Evolutionary conservation across 225 moss, liverwort and hornwort species (phyloP).

Genomic region (Physcomitrellopsis africana): DNA sequence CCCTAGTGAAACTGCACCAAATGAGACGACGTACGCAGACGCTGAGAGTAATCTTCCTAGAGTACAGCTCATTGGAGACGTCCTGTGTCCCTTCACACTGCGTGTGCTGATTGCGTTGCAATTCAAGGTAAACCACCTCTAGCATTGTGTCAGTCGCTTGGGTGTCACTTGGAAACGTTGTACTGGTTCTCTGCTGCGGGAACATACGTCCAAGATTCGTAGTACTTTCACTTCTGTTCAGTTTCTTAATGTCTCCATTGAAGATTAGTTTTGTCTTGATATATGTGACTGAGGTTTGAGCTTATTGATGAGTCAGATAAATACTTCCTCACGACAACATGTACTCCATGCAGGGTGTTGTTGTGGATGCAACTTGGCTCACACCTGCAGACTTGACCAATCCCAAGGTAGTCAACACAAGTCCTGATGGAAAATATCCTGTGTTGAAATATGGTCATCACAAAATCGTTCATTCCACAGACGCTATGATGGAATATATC

Average conservation of each 20-base stretch:
- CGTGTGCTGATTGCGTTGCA: conserved; percentile 56
- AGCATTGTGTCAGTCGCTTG: no score
- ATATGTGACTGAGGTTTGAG: background rate
- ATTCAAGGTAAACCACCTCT: conserved; percentile 33
- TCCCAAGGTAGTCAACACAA: conserved; percentile 32
- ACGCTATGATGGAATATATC: conserved; percentile 71
- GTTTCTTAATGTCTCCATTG: background rate
- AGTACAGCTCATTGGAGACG: conserved; percentile 47
- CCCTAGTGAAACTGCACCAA: conserved; percentile 20
- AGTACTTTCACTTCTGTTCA: no score
- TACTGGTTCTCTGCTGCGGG: background rate
- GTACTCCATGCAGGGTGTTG: conserved; percentile 41
- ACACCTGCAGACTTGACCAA: conserved; percentile 36
- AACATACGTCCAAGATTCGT: no score
- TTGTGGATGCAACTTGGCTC: conserved; percentile 53
- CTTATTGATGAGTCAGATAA: background rate
- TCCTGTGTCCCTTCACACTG: conserved; percentile 49
- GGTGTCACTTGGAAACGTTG: no score
- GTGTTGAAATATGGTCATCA: conserved; percentile 60
- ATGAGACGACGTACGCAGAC: conserved; percentile 28
- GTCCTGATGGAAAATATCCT: conserved; percentile 43
- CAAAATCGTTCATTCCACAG: conserved; percentile 67
- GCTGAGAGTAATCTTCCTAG: conserved; percentile 38
- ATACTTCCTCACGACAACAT: conserved; percentile 13
- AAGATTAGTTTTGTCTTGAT: background rate